Evolutionary conservation across 1,139 yeast species (phyloP).

Genomic region (Geotrichum citri-aurantii): DNA sequence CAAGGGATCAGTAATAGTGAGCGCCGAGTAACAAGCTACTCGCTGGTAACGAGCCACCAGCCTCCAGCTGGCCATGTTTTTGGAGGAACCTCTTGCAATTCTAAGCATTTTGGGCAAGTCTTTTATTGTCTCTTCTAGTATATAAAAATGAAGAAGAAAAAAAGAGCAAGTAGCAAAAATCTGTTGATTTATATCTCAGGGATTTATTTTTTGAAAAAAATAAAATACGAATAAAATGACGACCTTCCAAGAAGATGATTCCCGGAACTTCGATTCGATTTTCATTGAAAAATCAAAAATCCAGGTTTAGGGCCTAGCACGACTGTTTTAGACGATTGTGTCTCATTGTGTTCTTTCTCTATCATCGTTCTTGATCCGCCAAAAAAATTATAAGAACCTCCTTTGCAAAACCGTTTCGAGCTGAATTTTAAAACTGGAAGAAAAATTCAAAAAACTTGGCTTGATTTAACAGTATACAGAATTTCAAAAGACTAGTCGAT

Average conservation of each 20-base stretch:
- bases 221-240: neutral
- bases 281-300: neutral
- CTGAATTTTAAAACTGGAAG: neutral
- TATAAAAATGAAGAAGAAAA: neutral
- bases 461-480: too few species aligned
- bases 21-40: conserved; percentile 6
- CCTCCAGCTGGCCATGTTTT: neutral
- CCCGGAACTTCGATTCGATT: neutral
- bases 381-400: neutral
- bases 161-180: neutral
- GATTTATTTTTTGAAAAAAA: neutral
- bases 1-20: conserved; percentile 61
- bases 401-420: too few species aligned
- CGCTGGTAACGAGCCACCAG: neutral
- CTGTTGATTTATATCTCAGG: neutral
- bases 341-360: neutral
- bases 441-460: too few species aligned
- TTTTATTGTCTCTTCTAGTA: neutral
- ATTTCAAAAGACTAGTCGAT: too few species aligned
- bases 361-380: neutral
- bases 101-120: conserved; percentile 7
- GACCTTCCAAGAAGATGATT: neutral
- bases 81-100: neutral
- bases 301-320: neutral
- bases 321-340: neutral